Evolutionary conservation across 768 basidiomycete genomes (phyloP).

Genomic region (Agaricus subrufescens): DNA sequence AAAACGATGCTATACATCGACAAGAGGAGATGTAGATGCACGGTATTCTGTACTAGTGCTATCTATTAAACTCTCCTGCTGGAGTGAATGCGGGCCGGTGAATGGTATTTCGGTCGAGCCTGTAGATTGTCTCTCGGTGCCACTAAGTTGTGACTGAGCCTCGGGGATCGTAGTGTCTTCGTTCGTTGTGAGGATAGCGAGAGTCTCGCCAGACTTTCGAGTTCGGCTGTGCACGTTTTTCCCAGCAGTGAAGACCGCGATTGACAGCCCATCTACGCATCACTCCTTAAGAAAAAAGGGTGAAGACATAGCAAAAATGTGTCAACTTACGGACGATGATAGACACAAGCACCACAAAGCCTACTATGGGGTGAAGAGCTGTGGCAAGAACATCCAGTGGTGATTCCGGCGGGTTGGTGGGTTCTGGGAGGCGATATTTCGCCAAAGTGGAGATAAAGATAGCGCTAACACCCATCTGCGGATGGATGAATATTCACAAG

Average conservation of each 20-base stretch:
- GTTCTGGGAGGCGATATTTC: conserved; percentile 51
- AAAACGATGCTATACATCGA: no score
- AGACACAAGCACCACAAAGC: conserved; percentile 84
- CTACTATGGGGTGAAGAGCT: conserved; percentile 75
- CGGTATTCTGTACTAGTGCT: background rate
- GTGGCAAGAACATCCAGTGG: conserved; percentile 73
- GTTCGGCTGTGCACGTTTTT: conserved; percentile 41
- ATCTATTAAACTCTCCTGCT: background rate
- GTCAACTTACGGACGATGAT: conserved; percentile 68
- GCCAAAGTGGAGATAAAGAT: conserved; percentile 84
- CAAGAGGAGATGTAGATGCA: no score
- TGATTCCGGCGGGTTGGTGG: conserved; percentile 53
- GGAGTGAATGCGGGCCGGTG: no score
- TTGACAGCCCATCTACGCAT: conserved; percentile 58
- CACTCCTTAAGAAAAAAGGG: background rate
- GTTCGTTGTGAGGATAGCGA: no score
- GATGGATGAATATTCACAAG: background rate
- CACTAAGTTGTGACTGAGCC: no score
- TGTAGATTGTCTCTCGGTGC: no score
- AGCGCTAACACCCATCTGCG: conserved; percentile 87
- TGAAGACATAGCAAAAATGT: background rate
- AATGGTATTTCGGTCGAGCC: no score
- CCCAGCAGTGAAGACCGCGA: conserved; percentile 60
- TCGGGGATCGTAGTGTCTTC: no score
- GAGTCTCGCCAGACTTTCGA: conserved; percentile 26